These are phyloP conservation scores for Saccharomycopsis guyanensis DNA, from an alignment of 805 yeast species.

Conservation along the genomic window DNA sequence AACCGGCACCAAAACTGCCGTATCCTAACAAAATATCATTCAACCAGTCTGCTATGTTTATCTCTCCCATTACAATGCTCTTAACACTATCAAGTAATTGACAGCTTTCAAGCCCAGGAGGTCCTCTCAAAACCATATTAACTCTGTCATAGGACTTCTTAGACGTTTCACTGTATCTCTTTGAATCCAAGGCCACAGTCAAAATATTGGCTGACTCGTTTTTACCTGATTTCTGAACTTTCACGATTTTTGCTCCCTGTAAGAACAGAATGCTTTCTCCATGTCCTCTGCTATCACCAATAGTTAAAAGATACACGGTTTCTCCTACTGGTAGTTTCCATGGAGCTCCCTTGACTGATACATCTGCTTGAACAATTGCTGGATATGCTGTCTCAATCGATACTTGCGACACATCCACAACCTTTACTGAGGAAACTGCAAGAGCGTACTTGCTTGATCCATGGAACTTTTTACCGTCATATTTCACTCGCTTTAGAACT, in stretches of 20 bases:
- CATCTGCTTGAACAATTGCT: slow-evolving; percentile 17
- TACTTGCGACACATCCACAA: slow-evolving; percentile 11
- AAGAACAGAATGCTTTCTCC: slow-evolving; percentile 9
- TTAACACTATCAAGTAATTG: slow-evolving; percentile 15
- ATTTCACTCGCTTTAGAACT: neutral
- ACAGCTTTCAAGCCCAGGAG: slow-evolving; percentile 5
- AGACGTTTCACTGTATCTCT: slow-evolving; percentile 13
- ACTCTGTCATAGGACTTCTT: slow-evolving; percentile 8
- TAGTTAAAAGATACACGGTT: slow-evolving; percentile 22
- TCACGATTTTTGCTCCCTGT: neutral
- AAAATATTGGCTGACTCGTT: too few relatives aligned
- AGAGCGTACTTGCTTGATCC: slow-evolving; percentile 25
- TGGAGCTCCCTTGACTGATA: neutral
- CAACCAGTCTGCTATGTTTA: slow-evolving; percentile 29
- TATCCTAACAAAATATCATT: slow-evolving; percentile 28
- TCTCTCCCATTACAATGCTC: slow-evolving; percentile 7
- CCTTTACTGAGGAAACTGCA: slow-evolving; percentile 6
- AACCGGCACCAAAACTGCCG: slow-evolving; percentile 21
- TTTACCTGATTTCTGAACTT: neutral
- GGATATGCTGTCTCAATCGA: slow-evolving; percentile 24
- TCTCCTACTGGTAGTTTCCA: slow-evolving; percentile 20
- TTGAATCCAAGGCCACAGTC: slow-evolving; percentile 24
- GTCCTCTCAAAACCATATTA: slow-evolving; percentile 26
- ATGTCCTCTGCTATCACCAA: neutral
- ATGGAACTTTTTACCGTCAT: slow-evolving; percentile 5